Conservation (phyloP, 2,329 filamentous ascomycete species). For the Colletotrichum liaoningense region DNA sequence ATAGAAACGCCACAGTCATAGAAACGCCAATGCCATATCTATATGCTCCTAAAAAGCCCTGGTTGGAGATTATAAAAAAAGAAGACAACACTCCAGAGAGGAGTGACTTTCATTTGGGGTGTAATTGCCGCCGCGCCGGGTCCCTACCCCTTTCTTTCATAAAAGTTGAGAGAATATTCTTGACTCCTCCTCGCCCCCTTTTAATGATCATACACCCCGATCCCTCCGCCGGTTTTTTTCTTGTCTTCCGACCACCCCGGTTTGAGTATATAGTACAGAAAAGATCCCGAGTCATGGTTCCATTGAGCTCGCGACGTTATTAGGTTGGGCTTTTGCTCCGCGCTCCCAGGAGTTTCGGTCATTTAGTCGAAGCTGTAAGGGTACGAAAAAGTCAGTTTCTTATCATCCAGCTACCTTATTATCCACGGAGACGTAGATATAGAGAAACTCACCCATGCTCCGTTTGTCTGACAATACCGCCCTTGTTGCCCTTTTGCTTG, state of each 20-base stretch:
- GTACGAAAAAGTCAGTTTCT: neutral
- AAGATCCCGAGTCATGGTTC: neutral
- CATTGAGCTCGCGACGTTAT: neutral
- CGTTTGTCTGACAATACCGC: constrained; percentile 79
- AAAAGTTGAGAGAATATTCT: neutral
- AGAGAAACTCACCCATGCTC: constrained; percentile 74
- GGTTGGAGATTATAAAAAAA: neutral
- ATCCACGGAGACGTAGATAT: too few relatives aligned
- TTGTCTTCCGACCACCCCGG: neutral
- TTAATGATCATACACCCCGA: neutral
- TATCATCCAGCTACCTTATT: neutral
- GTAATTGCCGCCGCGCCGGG: neutral
- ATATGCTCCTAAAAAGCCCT: constrained; percentile 16
- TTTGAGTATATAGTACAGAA: neutral
- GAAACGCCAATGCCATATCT: constrained; percentile 31
- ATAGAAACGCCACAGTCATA: constrained; percentile 13
- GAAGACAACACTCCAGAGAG: constrained; percentile 11
- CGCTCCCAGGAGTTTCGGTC: too few relatives aligned
- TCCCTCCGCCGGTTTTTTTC: neutral
- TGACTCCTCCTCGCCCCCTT: neutral
- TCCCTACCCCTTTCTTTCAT: neutral
- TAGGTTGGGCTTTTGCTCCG: neutral
- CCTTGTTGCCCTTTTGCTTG: constrained; percentile 75
- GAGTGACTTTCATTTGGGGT: constrained; percentile 7
- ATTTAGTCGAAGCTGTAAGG: neutral